Evolutionary conservation across 768 basidiomycete genomes (phyloP), one percentile per base, ranked within the genome.

Genomic region (Leccinellum albellum): DNA sequence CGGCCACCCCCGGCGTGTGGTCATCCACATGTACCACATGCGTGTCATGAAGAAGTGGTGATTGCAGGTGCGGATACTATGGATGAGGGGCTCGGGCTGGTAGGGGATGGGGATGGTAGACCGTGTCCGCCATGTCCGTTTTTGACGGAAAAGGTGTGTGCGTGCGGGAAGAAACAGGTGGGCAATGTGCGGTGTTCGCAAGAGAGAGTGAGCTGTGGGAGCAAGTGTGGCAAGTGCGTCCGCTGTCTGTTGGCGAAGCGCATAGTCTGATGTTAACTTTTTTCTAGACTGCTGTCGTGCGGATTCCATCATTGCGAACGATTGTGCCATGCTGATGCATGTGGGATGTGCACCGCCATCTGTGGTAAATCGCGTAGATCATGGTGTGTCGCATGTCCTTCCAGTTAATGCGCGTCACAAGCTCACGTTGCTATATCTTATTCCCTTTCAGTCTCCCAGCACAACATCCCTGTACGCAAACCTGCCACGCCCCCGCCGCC

Each of bases 281-380:
- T 49, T 28, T 24, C 2, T 54, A 88, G 85, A 59, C 71, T 88
- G 3, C 75, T 98, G 55, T 73, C 73, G 0, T 99, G 97, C 65
- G 97, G 96, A 2, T 93, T 88, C 68, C 97, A 99, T 69, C 84
- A 80, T 14, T 99, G 97, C 69, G 85, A 88, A 57, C 80, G 85
- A 54, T 65, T 79, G 0, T 99, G 97, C 70, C 97, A 99, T 66
- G 75, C 79, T 3, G 92, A 87, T 45, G 82, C 81, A 6, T 98
- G 96, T 66, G 92, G 92, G 2, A 53, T 77, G 0, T 97, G 94
- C 72, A 78, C 77, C 3, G 79, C 87, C 31, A 77, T 81, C 3
- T 99, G 97, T 67, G 89, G 91, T 17, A 99, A 98, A 73, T 75
- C 87, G 3, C 83, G 94, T 50, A 90, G 88, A 71, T 78, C 86